Base-by-base conservation (phyloP, 1,139 yeast species). In the Suhomyces chickasaworum region DNA sequence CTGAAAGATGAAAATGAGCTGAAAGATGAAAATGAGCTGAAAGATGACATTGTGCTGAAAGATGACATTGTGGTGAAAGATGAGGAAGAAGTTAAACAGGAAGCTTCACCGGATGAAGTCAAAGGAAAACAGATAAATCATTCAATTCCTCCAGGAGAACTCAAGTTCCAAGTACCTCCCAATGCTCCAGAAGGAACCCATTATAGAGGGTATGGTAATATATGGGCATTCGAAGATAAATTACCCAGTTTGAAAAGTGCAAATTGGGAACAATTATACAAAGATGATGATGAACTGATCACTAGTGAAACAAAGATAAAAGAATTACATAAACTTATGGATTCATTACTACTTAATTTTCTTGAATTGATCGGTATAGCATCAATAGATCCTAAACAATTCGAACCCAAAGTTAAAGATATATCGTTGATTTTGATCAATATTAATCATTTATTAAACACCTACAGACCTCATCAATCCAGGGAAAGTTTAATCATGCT, bases 391-490 rank as follows among this genome's bases (percentile, higher is more conserved):
- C 96, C 96, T 1, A 80, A 76, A 41, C 73, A 78, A 45, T 87
- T 83, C 59, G 84, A 82, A 18, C 64, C 68, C 6, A 84, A 86
- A 57, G 78, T 87, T 33, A 93, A 87, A 54, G 82, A 86, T 55
- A 77, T 89, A 42, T 78, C 90, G 47, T 74, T 84, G 16, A 78
- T 89, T n/a, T 68, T 89, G 47, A 84, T 89, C 59, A 89, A 89
- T 60, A 84, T 89, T 54, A 95, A 89, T 61, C 96, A 89, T 61
- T 67, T 89, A 45, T 68, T 89, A 50, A 89, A 89, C 63, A 89
- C 89, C 45, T 89, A 89, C 65, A 72, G 96, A 47, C 96, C 96
- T 0, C 96, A 89, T 63, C 97, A 89, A 60, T 84, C 91, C 7
- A 73, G 96, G 39, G 96, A 89, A 57, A 83, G 89, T 49, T 75